Evolutionary conservation across 1,284 basidiomycete genomes (phyloP), one percentile per base, ranked within the genome.

Genomic region (Puccinia coronata): DNA sequence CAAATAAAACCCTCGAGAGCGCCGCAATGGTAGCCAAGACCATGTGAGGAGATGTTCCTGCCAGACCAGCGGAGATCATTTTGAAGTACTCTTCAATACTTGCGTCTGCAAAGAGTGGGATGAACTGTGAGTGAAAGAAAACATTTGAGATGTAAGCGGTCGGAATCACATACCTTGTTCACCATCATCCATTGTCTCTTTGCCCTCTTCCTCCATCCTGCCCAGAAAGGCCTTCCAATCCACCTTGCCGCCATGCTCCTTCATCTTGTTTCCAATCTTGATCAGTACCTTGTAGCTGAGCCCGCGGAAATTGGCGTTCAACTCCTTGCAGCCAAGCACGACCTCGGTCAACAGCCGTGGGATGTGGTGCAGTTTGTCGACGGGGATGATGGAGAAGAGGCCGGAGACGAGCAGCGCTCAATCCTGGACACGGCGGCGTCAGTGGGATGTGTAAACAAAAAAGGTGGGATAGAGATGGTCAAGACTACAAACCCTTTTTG

Each of bases 11-110:
- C 36, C 97, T 90, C 0, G 96, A 95, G 65, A 99, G 91, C 0
- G 95, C 94, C 0, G 96, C 98, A 83, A 99, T 91, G 4, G 94
- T 94, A 1, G 97, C 97, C 84, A 94, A 96, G 86, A 99, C 97
- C 95, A 98, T 99, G 86, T 99, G 97, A 0, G 97, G 95, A 3
- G 92, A 94, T 39, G 92, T 92, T 34, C 95, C 96, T 16, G 95
- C 96, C 51, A 99, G 88, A 83, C 97, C 96, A 83, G 95, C 96
- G 55, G 94, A 94, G 34, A 99, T 89, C 96, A 99, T 99, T 14
- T 93, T 98, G 87, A 99, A 89, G 86, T 93, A 99, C 86, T 99
- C 97, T 84, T 95, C 92, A 65, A 96, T 89, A 83, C 86, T 94
- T 0, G 95, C 97, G 65, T 89, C 88, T 69, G 92, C 93, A 61